Base-by-base conservation (phyloP, 371 early-diverging fungal species). In the Apophysomyces sp. region DNA sequence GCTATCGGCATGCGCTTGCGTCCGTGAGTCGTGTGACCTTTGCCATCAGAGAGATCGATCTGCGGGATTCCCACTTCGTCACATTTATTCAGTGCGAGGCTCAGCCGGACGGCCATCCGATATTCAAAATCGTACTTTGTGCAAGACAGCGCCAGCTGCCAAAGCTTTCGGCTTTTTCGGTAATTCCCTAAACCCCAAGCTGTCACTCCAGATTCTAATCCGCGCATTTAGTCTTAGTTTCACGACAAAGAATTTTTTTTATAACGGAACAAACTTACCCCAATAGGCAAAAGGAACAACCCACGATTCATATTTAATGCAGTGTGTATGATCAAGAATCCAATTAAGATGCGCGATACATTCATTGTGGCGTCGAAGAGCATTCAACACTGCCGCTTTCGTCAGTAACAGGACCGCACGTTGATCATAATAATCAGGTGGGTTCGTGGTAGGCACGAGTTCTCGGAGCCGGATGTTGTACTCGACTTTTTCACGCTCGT, bases 51-150 rank as follows among this genome's bases (percentile, higher is more conserved):
- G 8, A 26, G 55, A 9, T 74, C 66, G 8, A 68, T 59, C 32
- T 57, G 58, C 8, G 61, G 59, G 28, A 81, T 59, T 16, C 79
- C 77, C 28, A 72, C 41, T 56, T 81, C 79, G 52, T 81, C 82
- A 31, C 82, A 81, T 51, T 68, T 68, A 15, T 63, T 55, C 1
- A 81, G 40, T 13, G 78, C 78, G 7, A 81, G 59, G 34, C 74
- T 76, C 44, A 78, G 62, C 53, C 81, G 74, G 12, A 77, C 73
- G n/a, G 79, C 74, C 69, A 78, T 73, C 36, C 87, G 75, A 65
- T 84, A 83, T 62, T 87, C 87, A 65, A 87, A 87, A 61, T 87
- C 87, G 49, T 83, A 85, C 29, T 84, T 81, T 13, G 78, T 78
- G 61, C 71, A 83, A 12, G 73, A 39, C 58, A 76, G 62, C 0